Percentiles rank a stretch among this genome's conserved stretches.
Evolutionary conservation across 768 basidiomycete genomes (phyloP).

Genomic region (Thelephora aurantiotincta): DNA sequence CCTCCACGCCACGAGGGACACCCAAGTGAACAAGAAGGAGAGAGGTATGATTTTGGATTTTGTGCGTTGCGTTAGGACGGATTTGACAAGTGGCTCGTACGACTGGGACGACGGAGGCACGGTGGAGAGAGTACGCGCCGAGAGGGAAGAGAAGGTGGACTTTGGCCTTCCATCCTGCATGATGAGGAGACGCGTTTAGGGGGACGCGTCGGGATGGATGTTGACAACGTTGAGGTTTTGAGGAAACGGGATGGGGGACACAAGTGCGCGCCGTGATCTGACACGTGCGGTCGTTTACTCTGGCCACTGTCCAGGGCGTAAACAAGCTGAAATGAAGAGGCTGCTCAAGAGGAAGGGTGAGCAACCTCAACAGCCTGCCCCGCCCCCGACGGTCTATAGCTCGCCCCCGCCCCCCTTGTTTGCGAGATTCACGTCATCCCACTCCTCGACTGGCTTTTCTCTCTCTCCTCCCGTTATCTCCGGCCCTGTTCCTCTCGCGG

Average conservation of each 20-base stretch:
- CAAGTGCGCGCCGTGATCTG: too few relatives aligned
- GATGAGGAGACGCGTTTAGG: too few relatives aligned
- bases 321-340: not conserved
- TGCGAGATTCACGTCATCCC: not conserved
- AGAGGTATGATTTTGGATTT: slow-evolving; percentile 36
- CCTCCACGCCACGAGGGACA: slow-evolving; percentile 24
- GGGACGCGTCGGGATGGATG: too few relatives aligned
- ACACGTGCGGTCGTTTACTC: too few relatives aligned
- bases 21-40: slow-evolving; percentile 34
- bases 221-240: too few relatives aligned
- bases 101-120: slow-evolving; percentile 42
- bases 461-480: not conserved
- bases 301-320: too few relatives aligned
- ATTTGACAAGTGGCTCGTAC: slow-evolving; percentile 55
- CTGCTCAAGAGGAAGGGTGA: not conserved
- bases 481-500: slow-evolving; percentile 6
- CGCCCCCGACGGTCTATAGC: not conserved
- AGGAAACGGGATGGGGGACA: too few relatives aligned
- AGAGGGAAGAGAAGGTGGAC: slow-evolving; percentile 5
- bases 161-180: too few relatives aligned
- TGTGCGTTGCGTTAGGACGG: slow-evolving; percentile 46
- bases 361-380: not conserved
- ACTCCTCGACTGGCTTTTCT: not conserved
- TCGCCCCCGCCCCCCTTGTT: not conserved
- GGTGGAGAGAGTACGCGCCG: slow-evolving; percentile 34